Base-by-base conservation (phyloP, 352 stramenopile species). In the Pythium oligandrum region DNA sequence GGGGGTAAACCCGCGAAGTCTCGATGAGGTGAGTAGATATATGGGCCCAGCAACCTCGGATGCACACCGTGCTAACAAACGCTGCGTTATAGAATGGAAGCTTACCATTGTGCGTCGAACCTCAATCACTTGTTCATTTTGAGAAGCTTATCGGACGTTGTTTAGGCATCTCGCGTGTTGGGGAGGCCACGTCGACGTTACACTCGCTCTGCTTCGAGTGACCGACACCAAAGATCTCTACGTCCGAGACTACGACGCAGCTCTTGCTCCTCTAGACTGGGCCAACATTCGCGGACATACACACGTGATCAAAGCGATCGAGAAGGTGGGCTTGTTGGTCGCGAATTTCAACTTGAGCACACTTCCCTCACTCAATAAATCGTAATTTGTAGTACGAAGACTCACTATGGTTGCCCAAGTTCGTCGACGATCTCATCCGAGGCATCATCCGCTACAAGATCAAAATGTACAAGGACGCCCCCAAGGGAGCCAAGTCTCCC, bases 391-490 rank as follows among this genome's bases (percentile, higher is more conserved):
- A 83, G 70, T 86, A 72, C 36, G 75, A 87, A 53, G 78, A 89
- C 48, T 73, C 70, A 33, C 50, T 64, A 43, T 89, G 78, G 75
- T 50, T 89, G 4, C 73, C 78, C 4, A 89, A 86, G 57, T 87
- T 89, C 38, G 62, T 83, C 3, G 75, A 89, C 17, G 75, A 89
- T 33, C 70, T 89, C 44, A 66, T 89, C 35, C 78, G 72, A 9
- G 74, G 76, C 5, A 87, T 89, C 48, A 62, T 89, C 11, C 66
- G 68, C 39, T 87, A 89, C 75, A 87, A 86, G 53, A 87, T 86
- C 64, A 85, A 87, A 61, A 11, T 86, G 17, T 89, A 82, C 50
- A 83, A 80, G 45, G 64, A 80, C 2, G 53, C 55, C 10, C 64
- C 64, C 6, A 75, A 75, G 48, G 54, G 64, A 4, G n/a, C 11